A percentile compares a stretch with the other conserved stretches of the same genome.
phyloP scores from a whole-genome alignment of 495 filamentous ascomycete species.

The Durotheca rogersii region DNA sequence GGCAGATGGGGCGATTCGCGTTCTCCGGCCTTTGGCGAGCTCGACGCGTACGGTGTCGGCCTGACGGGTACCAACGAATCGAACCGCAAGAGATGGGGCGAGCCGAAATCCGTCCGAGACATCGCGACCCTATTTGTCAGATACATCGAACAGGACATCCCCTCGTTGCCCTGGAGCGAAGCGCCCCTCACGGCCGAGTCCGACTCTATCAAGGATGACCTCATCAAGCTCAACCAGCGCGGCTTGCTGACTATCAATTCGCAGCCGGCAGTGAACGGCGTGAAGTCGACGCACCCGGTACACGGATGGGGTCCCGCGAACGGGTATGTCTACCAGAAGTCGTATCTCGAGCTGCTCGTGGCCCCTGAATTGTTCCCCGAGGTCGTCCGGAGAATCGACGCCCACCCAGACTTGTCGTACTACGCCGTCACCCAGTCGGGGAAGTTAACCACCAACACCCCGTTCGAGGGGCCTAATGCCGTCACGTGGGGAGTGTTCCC shows the following conservation, averaged over 20 bases:
- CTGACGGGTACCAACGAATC: constrained; percentile 96
- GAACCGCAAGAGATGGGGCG: constrained; percentile 93
- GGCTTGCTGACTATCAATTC: constrained; percentile 97
- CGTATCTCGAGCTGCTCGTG: constrained; percentile 89
- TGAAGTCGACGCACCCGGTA: constrained; percentile 79
- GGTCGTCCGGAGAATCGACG: constrained; percentile 75
- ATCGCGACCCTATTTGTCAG: constrained; percentile 78
- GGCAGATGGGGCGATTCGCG: constrained; percentile 98
- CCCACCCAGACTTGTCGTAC: constrained; percentile 81
- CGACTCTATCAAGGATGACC: constrained; percentile 68
- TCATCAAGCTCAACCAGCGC: constrained; percentile 78
- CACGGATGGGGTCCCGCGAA: constrained; percentile 94
- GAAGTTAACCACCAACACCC: constrained; percentile 79
- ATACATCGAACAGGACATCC: constrained; percentile 77
- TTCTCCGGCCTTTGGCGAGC: constrained; percentile 94
- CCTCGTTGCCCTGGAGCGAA: constrained; percentile 93
- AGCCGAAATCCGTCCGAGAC: constrained; percentile 75
- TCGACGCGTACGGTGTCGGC: constrained; percentile 93
- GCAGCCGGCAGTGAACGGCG: constrained; percentile 93
- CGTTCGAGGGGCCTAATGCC: constrained; percentile 85
- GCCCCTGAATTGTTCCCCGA: constrained; percentile 75
- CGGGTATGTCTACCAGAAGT: constrained; percentile 98
- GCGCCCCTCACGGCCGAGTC: constrained; percentile 80
- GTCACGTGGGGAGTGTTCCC: constrained; percentile 99
- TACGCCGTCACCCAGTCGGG: constrained; percentile 85